Evolutionary conservation across 208 protist genomes (phyloP), one percentile per base, ranked within the genome.

Genomic region (Porcisia hertigi): DNA sequence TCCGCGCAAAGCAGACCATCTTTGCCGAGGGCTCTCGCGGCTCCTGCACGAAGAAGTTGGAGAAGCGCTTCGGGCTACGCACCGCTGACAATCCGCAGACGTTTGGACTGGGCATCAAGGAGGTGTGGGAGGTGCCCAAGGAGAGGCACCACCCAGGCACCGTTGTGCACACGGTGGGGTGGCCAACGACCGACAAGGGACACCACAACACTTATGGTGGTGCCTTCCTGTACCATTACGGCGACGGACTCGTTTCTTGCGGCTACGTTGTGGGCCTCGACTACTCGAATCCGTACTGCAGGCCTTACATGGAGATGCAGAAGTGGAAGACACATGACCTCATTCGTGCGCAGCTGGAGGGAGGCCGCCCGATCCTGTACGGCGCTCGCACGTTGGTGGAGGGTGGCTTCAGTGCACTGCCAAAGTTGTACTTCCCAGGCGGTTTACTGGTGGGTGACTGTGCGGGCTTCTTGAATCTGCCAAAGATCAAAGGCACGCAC

Each of bases 401-500:
- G 83, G 99, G 99, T 65, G 99, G 99, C 67, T 91, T 95, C 47
- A 86, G 97, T 66, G 86, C 93, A 14, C 83, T 99, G 71, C 99
- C 99, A 23, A 97, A 98, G 80, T 81, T 99, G 12, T 66, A 89
- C 70, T 99, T 99, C 84, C 98, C 98, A 9, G 98, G 98, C 49
- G 96, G 96, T 66, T 74, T 96, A 45, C 82, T 96, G 5, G 86
- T 99, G 58, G 99, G 99, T 53, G 99, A 99, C 91, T 93, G 93
- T 30, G 99, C 99, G 9, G 99, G 99, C 16, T 99, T 99, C 77
- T 81, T 99, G 30, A 99, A 99, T 81, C 84, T 99, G 39, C 96
- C 98, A 34, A 99, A 99, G 74, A 99, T 99, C 80, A 99, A 99
- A 82, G 97, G 97, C 65, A 98, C 93, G 5, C 98, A 99, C 94